phyloP scores from a whole-genome alignment of 228 moss, liverwort and hornwort species.

The Sphagnum fallax region DNA sequence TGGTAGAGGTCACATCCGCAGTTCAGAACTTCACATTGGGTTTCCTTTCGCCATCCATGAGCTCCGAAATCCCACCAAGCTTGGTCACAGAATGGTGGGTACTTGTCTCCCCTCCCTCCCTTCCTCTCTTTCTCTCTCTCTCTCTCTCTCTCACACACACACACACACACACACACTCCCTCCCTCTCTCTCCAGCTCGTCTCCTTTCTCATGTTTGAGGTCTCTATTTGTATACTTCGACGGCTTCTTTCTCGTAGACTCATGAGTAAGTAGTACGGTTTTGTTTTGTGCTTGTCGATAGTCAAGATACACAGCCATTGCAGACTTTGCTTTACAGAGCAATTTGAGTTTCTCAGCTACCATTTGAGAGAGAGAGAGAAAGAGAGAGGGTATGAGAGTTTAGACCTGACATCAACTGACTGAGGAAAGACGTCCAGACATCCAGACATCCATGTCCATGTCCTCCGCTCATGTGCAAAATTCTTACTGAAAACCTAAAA shows the following conservation, averaged over 20 bases:
- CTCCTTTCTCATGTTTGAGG: neutral
- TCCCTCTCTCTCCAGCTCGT: neutral
- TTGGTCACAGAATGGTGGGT: conserved; percentile 42
- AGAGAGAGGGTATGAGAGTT: no score
- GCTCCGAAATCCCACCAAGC: conserved; percentile 40
- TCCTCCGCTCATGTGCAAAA: no score
- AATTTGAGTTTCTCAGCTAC: no score
- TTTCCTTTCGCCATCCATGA: conserved; percentile 26
- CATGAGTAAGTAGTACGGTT: neutral
- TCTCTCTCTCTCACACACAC: no score
- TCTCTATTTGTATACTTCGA: neutral
- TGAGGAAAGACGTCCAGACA: no score
- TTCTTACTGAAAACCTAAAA: no score
- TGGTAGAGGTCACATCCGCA: conserved; percentile 10
- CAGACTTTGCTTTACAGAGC: no score
- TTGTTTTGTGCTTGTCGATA: neutral
- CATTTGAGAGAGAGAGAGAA: no score
- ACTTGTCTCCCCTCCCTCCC: neutral
- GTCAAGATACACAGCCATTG: no score
- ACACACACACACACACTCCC: no score
- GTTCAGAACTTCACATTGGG: conserved; percentile 23
- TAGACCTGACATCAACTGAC: no score
- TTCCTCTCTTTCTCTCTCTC: neutral
- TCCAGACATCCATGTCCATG: no score
- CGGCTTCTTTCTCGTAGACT: neutral